Base-by-base conservation (phyloP, 306 rosid genomes). In the Trifolium fragiferum region DNA sequence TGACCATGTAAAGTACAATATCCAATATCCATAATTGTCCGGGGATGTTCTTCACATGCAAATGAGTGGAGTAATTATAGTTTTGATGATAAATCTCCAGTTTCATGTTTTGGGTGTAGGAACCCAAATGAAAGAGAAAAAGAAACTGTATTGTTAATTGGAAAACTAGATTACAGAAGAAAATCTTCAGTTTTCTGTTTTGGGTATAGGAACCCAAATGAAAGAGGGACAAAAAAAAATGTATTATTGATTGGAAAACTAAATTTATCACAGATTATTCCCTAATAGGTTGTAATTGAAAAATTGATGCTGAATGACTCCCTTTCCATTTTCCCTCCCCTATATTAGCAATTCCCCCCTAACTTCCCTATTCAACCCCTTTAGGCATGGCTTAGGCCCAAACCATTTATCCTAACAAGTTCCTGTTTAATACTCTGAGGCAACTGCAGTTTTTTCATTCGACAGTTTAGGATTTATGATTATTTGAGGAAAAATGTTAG, bases 371-470 rank as follows among this genome's bases (percentile, higher is more conserved):
- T 16, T 57, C 62, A 10, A 57, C n/a, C n/a, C 33, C 62, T 23
- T 11, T 21, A 54, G 30, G 30, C 60, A 25, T 25, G 30, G 30
- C 30, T 19, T 54, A 19, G 15, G 6, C 32, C 30, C 32, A 8
- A 53, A 54, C 6, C 13, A 53, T 12, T 27, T 53, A 53, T 19
- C 14, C 15, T 54, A 54, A 20, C 60, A 54, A 2, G 60, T 59
- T 79, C 47, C 37, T 18, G 37, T 41, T 76, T 25, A 25, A 25
- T 25, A 43, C 68, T 6, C 58, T 2, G 23, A 41, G 19, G 68
- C 13, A 69, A 65, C 72, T 50, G 59, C 55, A 32, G 14, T 66
- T 71, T 72, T 50, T 72, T 71, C 81, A 10, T 50, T 74, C 58
- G 68, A 70, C 32, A 78, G 49, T 73, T 57, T n/a, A 21, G 30